Conservation (phyloP, 2,329 filamentous ascomycete genomes). For the Parastagonospora nodorum region DNA sequence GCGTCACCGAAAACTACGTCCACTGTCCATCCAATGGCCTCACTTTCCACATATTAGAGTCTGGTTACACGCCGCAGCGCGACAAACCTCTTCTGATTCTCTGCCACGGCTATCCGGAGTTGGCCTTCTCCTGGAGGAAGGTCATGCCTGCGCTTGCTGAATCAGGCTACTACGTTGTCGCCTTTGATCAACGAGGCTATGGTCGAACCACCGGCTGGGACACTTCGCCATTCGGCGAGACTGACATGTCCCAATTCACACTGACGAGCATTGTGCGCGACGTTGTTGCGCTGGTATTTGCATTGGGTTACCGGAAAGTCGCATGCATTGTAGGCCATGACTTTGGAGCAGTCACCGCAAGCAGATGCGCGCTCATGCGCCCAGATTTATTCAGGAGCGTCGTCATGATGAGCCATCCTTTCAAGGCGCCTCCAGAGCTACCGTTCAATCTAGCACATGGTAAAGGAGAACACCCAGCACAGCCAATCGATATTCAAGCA, state of each 20-base stretch:
- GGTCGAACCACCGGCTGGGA: slow-evolving; percentile 69
- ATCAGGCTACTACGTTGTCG: slow-evolving; percentile 68
- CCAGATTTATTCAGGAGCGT: slow-evolving; percentile 68
- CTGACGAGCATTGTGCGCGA: slow-evolving; percentile 66
- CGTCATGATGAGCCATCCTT: slow-evolving; percentile 69
- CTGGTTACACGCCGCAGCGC: slow-evolving; percentile 50
- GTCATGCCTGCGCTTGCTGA: slow-evolving; percentile 63
- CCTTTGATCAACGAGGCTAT: slow-evolving; percentile 71
- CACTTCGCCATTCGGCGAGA: slow-evolving; percentile 54
- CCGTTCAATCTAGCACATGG: slow-evolving; percentile 53
- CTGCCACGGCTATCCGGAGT: slow-evolving; percentile 70
- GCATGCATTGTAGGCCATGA: slow-evolving; percentile 69
- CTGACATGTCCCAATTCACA: slow-evolving; percentile 62
- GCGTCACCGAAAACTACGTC: slow-evolving; percentile 62
- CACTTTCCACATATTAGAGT: slow-evolving; percentile 65
- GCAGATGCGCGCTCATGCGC: slow-evolving; percentile 64
- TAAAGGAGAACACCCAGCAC: slow-evolving; percentile 20
- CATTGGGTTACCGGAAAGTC: slow-evolving; percentile 63
- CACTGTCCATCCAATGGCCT: slow-evolving; percentile 61
- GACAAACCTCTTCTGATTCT: slow-evolving; percentile 63
- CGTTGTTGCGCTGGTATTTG: slow-evolving; percentile 64
- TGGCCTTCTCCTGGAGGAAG: slow-evolving; percentile 72
- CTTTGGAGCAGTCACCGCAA: slow-evolving; percentile 66
- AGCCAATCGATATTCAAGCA: slow-evolving; percentile 56
- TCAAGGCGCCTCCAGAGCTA: slow-evolving; percentile 58